Evolutionary conservation across 208 protist species (phyloP), one percentile per base, ranked within the genome.

Genomic region (Endotrypanum monterogeii): DNA sequence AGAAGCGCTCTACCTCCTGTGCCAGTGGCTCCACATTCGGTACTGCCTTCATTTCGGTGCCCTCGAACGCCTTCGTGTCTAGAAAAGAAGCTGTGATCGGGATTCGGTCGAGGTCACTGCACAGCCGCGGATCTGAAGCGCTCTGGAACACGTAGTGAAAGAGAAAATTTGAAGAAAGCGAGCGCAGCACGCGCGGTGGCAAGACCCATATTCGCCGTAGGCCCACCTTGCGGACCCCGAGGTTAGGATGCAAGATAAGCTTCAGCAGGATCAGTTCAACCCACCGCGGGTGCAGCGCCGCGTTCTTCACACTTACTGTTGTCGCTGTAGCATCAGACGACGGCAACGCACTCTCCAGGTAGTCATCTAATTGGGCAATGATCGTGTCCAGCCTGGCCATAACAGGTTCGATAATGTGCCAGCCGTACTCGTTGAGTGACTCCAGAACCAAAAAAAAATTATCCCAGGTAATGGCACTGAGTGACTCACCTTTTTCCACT

Each of bases 381-480:
- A 97, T 67, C 30, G 74, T 74, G 80, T 95, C 93, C 2, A 97
- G 78, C 57, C 91, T 89, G 20, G 76, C 73, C 76, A 97, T 83
- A 12, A 83, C 85, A 2, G 90, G 90, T 55, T 85, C 72, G 80
- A 96, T 83, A 41, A 95, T 93, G 80, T 97, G 93, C 83, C 90
- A 77, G 44, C 91, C 91, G 68, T 88, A 97, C 73, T 97, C 89
- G 63, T 89, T 91, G 56, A 94, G 78, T 11, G 88, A 83, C 78
- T 97, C 91, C 16, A 96, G 76, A 25, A 97, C 78, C 32, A 94
- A 79, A 56, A 97, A 96, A 66, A 93, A 97, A 51, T 80, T 72
- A 14, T 83, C 80, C 91, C 93, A 97, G 63, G 79, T 54, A 23
- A 39, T 60, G 1, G 67, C 60, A 28, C 74, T 89, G 57, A 50